These are phyloP conservation scores for Ambispora gerdemannii DNA, from an alignment of 192 early-diverging fungal genomes.

Conservation along the genomic window DNA sequence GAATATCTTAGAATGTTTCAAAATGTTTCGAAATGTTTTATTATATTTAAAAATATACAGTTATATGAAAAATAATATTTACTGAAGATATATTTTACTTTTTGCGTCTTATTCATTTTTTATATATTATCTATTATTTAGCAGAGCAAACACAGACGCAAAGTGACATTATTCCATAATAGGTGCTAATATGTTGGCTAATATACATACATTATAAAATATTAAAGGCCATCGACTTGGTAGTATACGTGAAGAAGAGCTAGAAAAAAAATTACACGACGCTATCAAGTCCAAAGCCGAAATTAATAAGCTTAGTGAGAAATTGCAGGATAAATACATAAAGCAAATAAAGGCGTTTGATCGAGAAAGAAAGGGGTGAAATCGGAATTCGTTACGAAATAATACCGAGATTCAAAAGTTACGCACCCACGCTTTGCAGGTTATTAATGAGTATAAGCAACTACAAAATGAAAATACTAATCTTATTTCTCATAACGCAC, in stretches of 20 bases:
- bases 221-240: not conserved
- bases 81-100: no score
- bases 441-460: constrained; percentile 11
- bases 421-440: not conserved
- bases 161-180: not conserved
- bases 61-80: not conserved
- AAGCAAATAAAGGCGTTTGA: constrained; percentile 4
- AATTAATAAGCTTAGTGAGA: not conserved
- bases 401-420: constrained; percentile 8
- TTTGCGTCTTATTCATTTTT: no score
- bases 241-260: not conserved
- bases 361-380: constrained; percentile 8
- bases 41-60: constrained; percentile 9
- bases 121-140: not conserved
- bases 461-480: no score
- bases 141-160: not conserved
- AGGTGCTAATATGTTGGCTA: not conserved
- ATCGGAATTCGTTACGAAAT: not conserved
- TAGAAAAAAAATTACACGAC: not conserved
- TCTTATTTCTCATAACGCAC: no score
- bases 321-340: constrained; percentile 14
- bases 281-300: constrained; percentile 2
- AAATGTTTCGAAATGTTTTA: constrained; percentile 12
- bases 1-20: constrained; percentile 9
- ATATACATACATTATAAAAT: constrained; percentile 7